Evolutionary conservation across 2,329 filamentous ascomycete genomes (phyloP), one percentile per base, ranked within the genome.

Genomic region (Lachnum nothofagi): DNA sequence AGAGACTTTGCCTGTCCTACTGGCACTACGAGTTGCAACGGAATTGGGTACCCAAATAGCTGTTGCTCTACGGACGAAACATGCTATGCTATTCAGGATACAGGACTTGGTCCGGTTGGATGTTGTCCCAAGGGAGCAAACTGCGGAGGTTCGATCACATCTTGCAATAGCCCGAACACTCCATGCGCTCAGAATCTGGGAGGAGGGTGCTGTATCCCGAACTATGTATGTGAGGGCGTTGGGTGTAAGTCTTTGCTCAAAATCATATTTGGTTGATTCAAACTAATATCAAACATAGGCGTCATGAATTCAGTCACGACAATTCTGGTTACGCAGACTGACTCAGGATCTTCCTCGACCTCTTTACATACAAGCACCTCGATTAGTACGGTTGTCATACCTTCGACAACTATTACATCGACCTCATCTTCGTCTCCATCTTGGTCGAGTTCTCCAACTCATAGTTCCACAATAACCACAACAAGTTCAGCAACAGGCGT

Each of bases 201-300:
- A 3, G 86, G 86, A 12, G 87, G 86, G 2, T 91, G 87, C 62
- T 91, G 87, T 63, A 80, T 90, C 9, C 73, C 81, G 0, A 85
- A 85, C 4, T 90, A 80, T 60, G 72, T 78, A 1, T 91, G 87
- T 59, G 72, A 79, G 49, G 82, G 82, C 16, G 70, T 83, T 48
- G 87, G 86, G 20, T 91, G 87, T 83, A 53, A 63, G 62, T 76
- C 10, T 41, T 47, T 10, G n/a, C 24, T 38, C 3, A 20, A 29
- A 8, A 6, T 29, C 4, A 27, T 14, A 12, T 12, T 24, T 27
- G 24, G 14, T 34, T 5, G 20, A 4, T 37, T 45, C 23, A 25
- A 35, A 40, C 33, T 34, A 16, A 27, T 29, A 20, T 40, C 41
- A 12, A 23, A 8, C 10, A 2, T 24, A 52, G 49, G 49, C 33